Base-by-base conservation (phyloP, 176 grass and related monocot species). In the Zoysia pacifica region DNA sequence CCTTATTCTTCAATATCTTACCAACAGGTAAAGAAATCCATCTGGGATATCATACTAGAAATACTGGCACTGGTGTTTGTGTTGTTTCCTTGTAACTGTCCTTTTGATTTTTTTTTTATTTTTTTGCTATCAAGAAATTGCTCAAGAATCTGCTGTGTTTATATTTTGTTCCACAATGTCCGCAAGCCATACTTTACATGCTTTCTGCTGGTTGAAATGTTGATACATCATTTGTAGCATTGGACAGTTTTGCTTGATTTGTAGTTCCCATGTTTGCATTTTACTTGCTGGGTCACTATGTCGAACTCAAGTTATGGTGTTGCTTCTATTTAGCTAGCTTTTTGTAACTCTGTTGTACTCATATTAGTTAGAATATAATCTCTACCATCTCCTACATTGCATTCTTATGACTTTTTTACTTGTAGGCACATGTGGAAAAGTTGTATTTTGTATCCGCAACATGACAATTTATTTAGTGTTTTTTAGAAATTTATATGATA, bases 1-100 rank as follows among this genome's bases (percentile, higher is more conserved):
- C 56, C 93, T 97, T 76, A 85, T 97, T 66, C 90, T 93, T 85
- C 93, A 97, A 87, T 97, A 93, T 87, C 73, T 97, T 48, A 91
- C 82, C 65, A 97, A 91, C 86, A 93, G 89, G 91, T 97, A 38
- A 58, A 54, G 55, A 80, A 71, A 70, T 5, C 12, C n/a, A 45
- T 13, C n/a, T 37, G 70, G 38, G 35, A 78, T 69, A 48, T 19
- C 69, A 9, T 79, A 74, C 11, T 80, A 12, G 20, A n/a, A 76
- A 45, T 65, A 59, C 12, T 61, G 58, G 36, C 56, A 8, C 15
- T 75, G 35, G 16, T 39, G 20, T 76, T 75, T 13, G 4, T 65
- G 37, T 44, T 70, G 53, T 37, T 13, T 16, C 9, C 16, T 38
- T 12, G 3, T 4, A 9, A 0, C 70, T 44, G 56, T 73, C 35